These are phyloP conservation scores for Lactarius vividus DNA, from an alignment of 768 basidiomycete species.

Conservation along the genomic window DNA sequence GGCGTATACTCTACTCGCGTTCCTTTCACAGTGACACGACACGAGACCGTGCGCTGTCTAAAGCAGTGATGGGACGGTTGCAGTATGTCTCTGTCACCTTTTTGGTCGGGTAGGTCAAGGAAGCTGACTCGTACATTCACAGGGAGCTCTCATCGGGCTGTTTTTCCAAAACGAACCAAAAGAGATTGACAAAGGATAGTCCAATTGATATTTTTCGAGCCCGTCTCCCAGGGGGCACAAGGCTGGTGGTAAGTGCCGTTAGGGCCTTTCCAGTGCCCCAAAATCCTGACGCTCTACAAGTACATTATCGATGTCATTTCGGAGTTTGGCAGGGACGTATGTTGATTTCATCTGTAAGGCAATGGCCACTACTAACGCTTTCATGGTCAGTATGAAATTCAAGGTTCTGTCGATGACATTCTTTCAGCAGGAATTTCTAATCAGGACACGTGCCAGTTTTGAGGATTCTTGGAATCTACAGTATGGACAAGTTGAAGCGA, in stretches of 20 bases:
- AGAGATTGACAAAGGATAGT: constrained; percentile 17
- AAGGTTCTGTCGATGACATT: constrained; percentile 10
- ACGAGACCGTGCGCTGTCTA: not conserved
- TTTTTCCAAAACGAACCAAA: constrained; percentile 24
- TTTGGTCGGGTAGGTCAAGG: not conserved
- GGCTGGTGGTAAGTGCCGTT: constrained; percentile 19
- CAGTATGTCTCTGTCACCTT: constrained; percentile 2
- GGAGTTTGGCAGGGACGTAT: constrained; percentile 20
- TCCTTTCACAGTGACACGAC: not conserved
- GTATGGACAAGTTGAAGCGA: constrained; percentile 14
- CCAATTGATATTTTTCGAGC: constrained; percentile 23
- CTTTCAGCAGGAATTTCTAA: not conserved
- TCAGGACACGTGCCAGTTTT: constrained; percentile 3
- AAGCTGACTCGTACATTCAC: not conserved
- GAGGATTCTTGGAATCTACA: constrained; percentile 13
- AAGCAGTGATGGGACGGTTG: constrained; percentile 2
- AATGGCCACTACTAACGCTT: not conserved
- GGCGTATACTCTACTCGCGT: constrained; percentile 11
- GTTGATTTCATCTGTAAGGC: not conserved
- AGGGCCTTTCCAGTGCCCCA: no score
- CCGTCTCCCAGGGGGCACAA: constrained; percentile 19
- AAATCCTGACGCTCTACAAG: constrained; percentile 9
- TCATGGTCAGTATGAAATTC: constrained; percentile 7
- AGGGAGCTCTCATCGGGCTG: constrained; percentile 24
- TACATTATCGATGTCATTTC: constrained; percentile 22